phyloP scores from a whole-genome alignment of 441 rosid genomes.

The Biscutella auriculata region DNA sequence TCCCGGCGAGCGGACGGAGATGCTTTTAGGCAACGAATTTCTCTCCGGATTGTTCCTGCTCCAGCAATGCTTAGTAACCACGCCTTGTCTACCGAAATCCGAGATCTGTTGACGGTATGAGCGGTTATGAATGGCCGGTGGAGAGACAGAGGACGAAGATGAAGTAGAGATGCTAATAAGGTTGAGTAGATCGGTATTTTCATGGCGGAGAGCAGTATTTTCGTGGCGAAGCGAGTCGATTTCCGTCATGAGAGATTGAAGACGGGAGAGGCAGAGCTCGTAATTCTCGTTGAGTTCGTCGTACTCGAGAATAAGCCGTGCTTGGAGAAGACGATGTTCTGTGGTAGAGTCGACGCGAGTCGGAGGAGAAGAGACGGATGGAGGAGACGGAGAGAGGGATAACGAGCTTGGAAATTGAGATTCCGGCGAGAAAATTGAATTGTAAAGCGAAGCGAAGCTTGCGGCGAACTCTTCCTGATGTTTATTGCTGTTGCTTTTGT shows the following conservation, averaged over 20 bases:
- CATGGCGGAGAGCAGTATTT: conserved; percentile 39
- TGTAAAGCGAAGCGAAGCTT: conserved; percentile 43
- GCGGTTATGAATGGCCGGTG: conserved; percentile 23
- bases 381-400: conserved; percentile 31
- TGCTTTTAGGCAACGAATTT: conserved; percentile 42
- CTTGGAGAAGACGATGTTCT: conserved; percentile 58
- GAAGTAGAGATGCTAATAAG: conserved; percentile 32
- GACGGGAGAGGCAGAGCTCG: conserved; percentile 45
- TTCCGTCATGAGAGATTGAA: conserved; percentile 36
- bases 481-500: conserved; percentile 11
- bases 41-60: conserved; percentile 23
- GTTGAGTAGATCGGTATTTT: conserved; percentile 45
- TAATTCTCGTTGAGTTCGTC: conserved; percentile 52
- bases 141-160: conserved; percentile 24
- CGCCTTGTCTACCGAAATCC: conserved; percentile 20
- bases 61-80: conserved; percentile 11
- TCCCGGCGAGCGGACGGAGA: conserved; percentile 45
- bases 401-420: conserved; percentile 22
- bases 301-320: conserved; percentile 56
- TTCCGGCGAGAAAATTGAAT: conserved; percentile 58
- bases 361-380: conserved; percentile 26
- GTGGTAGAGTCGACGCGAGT: conserved; percentile 27
- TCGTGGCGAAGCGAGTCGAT: conserved; percentile 43
- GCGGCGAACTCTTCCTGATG: conserved; percentile 34
- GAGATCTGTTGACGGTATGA: conserved; percentile 22